These are phyloP conservation scores for Bathelium albidoporum DNA, from an alignment of 495 filamentous ascomycete species.

Conservation along the genomic window DNA sequence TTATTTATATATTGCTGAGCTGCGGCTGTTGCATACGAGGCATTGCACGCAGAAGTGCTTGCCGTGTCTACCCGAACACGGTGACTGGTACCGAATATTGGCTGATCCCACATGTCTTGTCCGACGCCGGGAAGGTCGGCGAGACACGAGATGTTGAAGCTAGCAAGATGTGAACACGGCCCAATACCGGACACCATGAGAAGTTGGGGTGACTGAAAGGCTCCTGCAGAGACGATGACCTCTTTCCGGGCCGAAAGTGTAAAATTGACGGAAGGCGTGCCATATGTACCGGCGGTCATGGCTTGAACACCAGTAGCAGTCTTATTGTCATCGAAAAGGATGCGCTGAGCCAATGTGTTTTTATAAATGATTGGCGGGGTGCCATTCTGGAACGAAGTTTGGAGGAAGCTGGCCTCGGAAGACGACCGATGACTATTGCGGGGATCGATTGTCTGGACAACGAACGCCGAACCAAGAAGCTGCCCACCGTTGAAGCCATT, in stretches of 20 bases:
- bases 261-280: conserved; percentile 22
- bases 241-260: conserved; percentile 39
- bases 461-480: conserved; percentile 27
- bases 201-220: conserved; percentile 18
- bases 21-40: background rate
- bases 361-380: conserved; percentile 29
- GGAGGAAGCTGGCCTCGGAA: conserved; percentile 36
- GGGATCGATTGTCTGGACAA: conserved; percentile 29
- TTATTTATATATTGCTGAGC: conserved; percentile 1
- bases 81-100: conserved; percentile 11
- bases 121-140: conserved; percentile 20
- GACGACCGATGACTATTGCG: conserved; percentile 27
- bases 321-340: conserved; percentile 38
- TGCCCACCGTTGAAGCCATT: conserved; percentile 25
- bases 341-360: conserved; percentile 32
- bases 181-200: conserved; percentile 26
- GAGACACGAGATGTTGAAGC: conserved; percentile 12
- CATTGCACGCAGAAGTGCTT: conserved; percentile 4
- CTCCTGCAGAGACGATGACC: conserved; percentile 48
- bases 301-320: conserved; percentile 41
- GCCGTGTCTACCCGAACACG: conserved; percentile 12
- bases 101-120: conserved; percentile 26
- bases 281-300: conserved; percentile 20
- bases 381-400: conserved; percentile 18
- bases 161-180: conserved; percentile 9